phyloP scores from a whole-genome alignment of 2,329 filamentous ascomycete species.

The Ceratocystis papillata region DNA sequence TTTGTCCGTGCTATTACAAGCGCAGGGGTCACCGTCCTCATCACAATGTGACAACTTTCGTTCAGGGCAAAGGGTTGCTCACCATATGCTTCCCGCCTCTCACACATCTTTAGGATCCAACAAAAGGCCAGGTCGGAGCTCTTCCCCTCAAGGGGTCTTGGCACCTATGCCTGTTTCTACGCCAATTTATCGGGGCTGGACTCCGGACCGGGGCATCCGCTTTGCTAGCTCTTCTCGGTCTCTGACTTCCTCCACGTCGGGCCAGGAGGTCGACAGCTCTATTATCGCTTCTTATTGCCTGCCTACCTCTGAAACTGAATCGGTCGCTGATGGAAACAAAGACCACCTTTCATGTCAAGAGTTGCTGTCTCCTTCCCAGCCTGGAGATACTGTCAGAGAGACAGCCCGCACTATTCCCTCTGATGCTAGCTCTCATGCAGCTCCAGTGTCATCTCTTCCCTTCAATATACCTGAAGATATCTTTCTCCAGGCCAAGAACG shows the following conservation, averaged over 20 bases:
- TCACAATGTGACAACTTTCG: not conserved
- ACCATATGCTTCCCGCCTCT: not conserved
- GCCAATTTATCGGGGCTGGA: constrained; percentile 12
- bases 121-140: not conserved
- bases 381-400: constrained; percentile 5
- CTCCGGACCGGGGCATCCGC: constrained; percentile 15
- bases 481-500: constrained; percentile 41
- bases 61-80: not conserved
- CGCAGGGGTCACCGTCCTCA: not conserved
- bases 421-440: constrained; percentile 26
- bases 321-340: not conserved
- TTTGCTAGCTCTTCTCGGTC: constrained; percentile 9
- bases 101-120: not conserved
- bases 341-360: not conserved
- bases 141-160: not conserved
- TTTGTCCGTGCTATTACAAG: not conserved
- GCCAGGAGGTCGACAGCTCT: not conserved
- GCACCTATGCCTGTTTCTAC: not conserved
- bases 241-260: not conserved
- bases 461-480: constrained; percentile 40
- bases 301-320: not conserved
- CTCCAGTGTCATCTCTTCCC: constrained; percentile 34
- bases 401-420: constrained; percentile 12
- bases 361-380: not conserved
- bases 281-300: constrained; percentile 3